A percentile compares a stretch with the other conserved stretches of the same genome.
Evolutionary conservation across 306 rosid genomes (phyloP).

Genomic region (Ormosia emarginata): DNA sequence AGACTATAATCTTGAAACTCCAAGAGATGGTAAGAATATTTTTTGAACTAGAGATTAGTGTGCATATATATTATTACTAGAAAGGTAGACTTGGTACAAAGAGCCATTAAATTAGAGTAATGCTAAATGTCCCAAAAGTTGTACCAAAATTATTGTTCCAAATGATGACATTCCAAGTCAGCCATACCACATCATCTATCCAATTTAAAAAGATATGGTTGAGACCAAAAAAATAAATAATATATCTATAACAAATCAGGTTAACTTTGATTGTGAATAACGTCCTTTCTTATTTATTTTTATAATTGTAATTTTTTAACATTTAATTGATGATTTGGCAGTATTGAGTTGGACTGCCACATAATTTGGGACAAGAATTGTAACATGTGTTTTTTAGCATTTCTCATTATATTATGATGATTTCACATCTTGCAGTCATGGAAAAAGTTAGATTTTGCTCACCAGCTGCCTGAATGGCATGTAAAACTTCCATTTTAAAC

Average conservation of each 20-base stretch:
- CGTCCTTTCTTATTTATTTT: background rate
- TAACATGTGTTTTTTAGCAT: background rate
- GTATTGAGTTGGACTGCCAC: background rate
- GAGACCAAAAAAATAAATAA: background rate
- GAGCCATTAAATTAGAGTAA: background rate
- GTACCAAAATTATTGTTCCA: background rate
- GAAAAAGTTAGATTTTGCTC: background rate
- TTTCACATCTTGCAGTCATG: background rate
- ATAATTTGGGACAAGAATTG: background rate
- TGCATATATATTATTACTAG: background rate
- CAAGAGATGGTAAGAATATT: background rate
- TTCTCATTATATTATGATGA: background rate
- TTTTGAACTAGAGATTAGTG: background rate
- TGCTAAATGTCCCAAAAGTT: background rate
- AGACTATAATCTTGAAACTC: background rate
- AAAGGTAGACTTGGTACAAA: background rate
- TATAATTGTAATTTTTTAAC: background rate
- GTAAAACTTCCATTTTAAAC: background rate
- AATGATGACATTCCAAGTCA: background rate
- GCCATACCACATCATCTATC: background rate
- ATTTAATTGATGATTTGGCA: background rate
- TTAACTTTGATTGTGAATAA: background rate
- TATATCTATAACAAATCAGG: background rate
- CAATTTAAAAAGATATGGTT: background rate
- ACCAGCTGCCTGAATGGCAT: background rate